Evolutionary conservation across 805 yeast genomes (phyloP).

Genomic region (Candida michaelii): DNA sequence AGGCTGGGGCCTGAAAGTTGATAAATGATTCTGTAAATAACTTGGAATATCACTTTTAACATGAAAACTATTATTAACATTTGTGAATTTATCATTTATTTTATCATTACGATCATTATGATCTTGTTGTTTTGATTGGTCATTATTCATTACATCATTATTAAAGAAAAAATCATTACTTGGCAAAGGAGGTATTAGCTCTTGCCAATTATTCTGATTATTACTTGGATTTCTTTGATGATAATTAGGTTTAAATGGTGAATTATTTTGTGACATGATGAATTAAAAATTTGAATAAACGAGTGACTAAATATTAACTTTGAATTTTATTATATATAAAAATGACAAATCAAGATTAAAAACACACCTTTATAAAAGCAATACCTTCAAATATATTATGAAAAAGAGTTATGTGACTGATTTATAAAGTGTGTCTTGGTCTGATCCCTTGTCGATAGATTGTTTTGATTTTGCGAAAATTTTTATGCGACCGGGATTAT

Average conservation of each 20-base stretch:
- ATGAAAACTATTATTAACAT: slow-evolving; percentile 8
- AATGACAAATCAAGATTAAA: slow-evolving; percentile 2
- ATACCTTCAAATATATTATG: not conserved
- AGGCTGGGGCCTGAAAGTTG: slow-evolving; percentile 6
- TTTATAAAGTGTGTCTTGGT: slow-evolving; percentile 3
- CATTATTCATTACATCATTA: slow-evolving; percentile 11
- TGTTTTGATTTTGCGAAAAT: slow-evolving; percentile 11
- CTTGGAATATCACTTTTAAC: slow-evolving; percentile 7
- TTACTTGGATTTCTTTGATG: slow-evolving; percentile 14
- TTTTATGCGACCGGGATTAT: slow-evolving; percentile 6
- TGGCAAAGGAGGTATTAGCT: slow-evolving; percentile 18
- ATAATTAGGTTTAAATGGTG: not conserved
- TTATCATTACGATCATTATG: not conserved
- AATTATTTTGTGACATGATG: slow-evolving; percentile 6
- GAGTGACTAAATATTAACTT: not conserved
- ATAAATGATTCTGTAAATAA: slow-evolving; percentile 8
- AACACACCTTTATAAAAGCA: slow-evolving; percentile 4
- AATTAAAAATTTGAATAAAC: slow-evolving; percentile 1
- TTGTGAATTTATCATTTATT: not conserved
- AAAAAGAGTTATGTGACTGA: not conserved
- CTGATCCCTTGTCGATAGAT: slow-evolving; percentile 9
- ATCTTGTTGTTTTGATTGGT: not conserved
- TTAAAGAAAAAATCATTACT: slow-evolving; percentile 9
- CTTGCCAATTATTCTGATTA: slow-evolving; percentile 12
- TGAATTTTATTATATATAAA: not conserved